Conservation (phyloP, 164 flowering plant species). For the Vitis rupestris region DNA sequence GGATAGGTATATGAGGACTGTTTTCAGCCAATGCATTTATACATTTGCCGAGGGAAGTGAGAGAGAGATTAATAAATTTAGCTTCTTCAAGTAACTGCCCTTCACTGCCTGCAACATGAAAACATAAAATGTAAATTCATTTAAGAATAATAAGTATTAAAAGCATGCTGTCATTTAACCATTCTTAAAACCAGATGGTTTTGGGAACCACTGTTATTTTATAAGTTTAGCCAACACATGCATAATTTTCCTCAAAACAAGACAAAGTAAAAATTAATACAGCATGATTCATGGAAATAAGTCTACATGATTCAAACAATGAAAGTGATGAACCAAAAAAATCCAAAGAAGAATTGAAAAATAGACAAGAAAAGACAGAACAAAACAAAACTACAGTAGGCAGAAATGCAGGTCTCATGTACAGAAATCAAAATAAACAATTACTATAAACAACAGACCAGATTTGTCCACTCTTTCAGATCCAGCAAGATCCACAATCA, state of each 20-base stretch:
- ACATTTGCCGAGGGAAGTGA: constrained; percentile 90
- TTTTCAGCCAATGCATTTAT: constrained; percentile 95
- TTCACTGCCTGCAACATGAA: constrained; percentile 69
- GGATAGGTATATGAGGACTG: constrained; percentile 79
- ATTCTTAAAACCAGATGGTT: not conserved
- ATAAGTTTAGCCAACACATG: not conserved
- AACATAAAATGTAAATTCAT: not conserved
- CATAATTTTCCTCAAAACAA: not conserved
- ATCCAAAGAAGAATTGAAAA: not conserved
- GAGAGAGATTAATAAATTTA: constrained; percentile 91
- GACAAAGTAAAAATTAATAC: not conserved
- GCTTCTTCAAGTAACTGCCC: constrained; percentile 89
- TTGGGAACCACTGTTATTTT: too few species aligned
- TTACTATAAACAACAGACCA: constrained; percentile 39
- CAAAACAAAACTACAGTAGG: not conserved
- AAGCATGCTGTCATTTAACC: constrained; percentile 1
- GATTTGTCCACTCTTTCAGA: constrained; percentile 92
- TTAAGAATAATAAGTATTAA: not conserved
- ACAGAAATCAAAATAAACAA: not conserved
- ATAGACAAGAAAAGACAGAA: not conserved
- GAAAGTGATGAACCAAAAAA: not conserved
- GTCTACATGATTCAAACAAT: too few species aligned
- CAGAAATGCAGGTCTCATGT: not conserved
- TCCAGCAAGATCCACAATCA: constrained; percentile 94
- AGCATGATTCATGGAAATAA: not conserved